These are phyloP conservation scores for Globisporangium recalcitrans DNA, from an alignment of 352 stramenopile genomes.

Conservation along the genomic window DNA sequence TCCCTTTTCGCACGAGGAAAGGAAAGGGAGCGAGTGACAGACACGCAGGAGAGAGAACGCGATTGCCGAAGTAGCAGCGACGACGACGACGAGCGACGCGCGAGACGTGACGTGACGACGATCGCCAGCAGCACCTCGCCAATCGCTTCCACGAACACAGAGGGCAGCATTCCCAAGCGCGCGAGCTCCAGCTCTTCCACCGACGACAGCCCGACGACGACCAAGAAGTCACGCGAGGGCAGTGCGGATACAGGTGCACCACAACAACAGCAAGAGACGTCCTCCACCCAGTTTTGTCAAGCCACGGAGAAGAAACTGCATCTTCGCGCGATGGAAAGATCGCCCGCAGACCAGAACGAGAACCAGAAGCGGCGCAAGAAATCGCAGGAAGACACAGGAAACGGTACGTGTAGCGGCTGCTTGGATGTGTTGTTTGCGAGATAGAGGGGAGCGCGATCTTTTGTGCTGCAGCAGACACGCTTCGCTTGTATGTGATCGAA, in stretches of 20 bases:
- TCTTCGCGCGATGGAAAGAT: slow-evolving; percentile 48
- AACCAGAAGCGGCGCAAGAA: slow-evolving; percentile 69
- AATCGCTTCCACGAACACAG: slow-evolving; percentile 5
- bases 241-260: slow-evolving; percentile 4
- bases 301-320: slow-evolving; percentile 56
- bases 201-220: slow-evolving; percentile 16
- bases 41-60: slow-evolving; percentile 17
- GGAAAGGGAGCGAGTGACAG: not conserved
- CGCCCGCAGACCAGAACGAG: slow-evolving; percentile 39
- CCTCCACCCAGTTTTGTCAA: slow-evolving; percentile 6
- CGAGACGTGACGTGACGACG: slow-evolving; percentile 16
- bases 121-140: slow-evolving; percentile 12
- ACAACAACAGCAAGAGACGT: slow-evolving; percentile 13
- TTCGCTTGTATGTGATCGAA: no score
- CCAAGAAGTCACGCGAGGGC: slow-evolving; percentile 15
- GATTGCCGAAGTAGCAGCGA: slow-evolving; percentile 16
- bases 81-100: slow-evolving; percentile 13
- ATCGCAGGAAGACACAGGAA: slow-evolving; percentile 36
- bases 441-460: not conserved
- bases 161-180: slow-evolving; percentile 21
- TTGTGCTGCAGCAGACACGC: not conserved
- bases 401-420: slow-evolving; percentile 11
- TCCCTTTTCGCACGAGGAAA: not conserved
- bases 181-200: slow-evolving; percentile 14
- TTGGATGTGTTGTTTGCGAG: not conserved